Conservation (phyloP, 2,329 filamentous ascomycete genomes). For the Aspergillus caelatus region DNA sequence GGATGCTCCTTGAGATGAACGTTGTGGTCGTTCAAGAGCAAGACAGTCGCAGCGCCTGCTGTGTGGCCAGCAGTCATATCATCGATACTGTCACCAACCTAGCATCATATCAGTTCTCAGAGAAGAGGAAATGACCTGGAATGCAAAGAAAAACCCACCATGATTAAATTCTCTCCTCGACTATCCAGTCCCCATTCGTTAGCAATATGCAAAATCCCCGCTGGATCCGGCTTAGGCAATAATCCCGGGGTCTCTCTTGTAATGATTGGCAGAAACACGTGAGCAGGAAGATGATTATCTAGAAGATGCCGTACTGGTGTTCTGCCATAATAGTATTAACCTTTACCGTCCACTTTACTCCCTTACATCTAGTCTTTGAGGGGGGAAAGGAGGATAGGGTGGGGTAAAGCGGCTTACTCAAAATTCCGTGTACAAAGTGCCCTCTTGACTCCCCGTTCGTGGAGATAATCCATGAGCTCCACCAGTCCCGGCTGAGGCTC, state of each 20-base stretch:
- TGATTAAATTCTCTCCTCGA: slow-evolving; percentile 44
- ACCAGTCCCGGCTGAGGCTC: slow-evolving; percentile 78
- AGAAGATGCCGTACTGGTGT: slow-evolving; percentile 54
- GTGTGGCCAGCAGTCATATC: slow-evolving; percentile 86
- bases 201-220: slow-evolving; percentile 85
- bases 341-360: background rate
- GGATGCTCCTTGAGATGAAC: slow-evolving; percentile 67
- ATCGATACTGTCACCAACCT: slow-evolving; percentile 77
- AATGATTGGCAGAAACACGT: slow-evolving; percentile 75
- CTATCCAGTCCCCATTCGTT: slow-evolving; percentile 68
- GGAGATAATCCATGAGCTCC: slow-evolving; percentile 79
- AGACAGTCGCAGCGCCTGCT: slow-evolving; percentile 87
- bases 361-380: background rate
- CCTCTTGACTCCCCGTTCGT: slow-evolving; percentile 67
- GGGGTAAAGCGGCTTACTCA: slow-evolving; percentile 52
- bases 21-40: slow-evolving; percentile 85
- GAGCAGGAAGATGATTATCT: slow-evolving; percentile 69
- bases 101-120: slow-evolving; percentile 3
- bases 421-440: slow-evolving; percentile 96
- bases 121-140: background rate
- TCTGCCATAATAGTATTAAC: slow-evolving; percentile 23
- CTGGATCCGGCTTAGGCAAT: slow-evolving; percentile 80
- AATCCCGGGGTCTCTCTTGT: slow-evolving; percentile 73
- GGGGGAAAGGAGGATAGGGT: background rate
- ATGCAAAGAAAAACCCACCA: slow-evolving; percentile 28